Conservation (phyloP, 108 stramenopile genomes). For the Nitzschia sp. region DNA sequence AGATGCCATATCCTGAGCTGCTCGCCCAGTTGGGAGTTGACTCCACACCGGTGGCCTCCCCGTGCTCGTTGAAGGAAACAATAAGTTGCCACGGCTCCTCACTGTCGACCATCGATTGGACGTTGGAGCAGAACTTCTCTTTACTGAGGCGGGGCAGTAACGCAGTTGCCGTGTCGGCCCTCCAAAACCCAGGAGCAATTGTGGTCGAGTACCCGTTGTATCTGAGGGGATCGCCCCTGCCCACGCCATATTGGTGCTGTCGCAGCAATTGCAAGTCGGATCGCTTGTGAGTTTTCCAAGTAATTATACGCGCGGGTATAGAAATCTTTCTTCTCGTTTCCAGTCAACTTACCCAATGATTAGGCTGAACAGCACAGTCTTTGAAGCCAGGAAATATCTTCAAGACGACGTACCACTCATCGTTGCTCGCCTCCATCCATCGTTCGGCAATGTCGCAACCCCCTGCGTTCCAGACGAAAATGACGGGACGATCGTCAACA, state of each 20-base stretch:
- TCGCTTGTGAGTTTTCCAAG: no score
- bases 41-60: constrained; percentile 35
- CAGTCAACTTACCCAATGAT: constrained; percentile 29
- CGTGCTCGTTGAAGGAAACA: constrained; percentile 39
- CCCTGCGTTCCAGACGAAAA: constrained; percentile 35
- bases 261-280: background rate
- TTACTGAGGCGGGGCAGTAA: constrained; percentile 6
- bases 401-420: constrained; percentile 42
- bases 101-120: constrained; percentile 29
- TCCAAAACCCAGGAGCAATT: constrained; percentile 45
- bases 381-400: constrained; percentile 20
- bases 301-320: no score
- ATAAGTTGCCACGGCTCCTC: constrained; percentile 42
- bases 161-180: constrained; percentile 20
- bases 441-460: constrained; percentile 30
- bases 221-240: constrained; percentile 9
- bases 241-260: constrained; percentile 31
- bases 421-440: constrained; percentile 31
- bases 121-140: constrained; percentile 17
- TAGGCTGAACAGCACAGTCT: constrained; percentile 32
- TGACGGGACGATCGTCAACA: constrained; percentile 33
- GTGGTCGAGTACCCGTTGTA: constrained; percentile 22
- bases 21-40: constrained; percentile 30
- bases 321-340: no score
- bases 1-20: constrained; percentile 29